These are phyloP conservation scores for Liriodendron chinense DNA, from an alignment of 164 flowering plant species.

Conservation along the genomic window DNA sequence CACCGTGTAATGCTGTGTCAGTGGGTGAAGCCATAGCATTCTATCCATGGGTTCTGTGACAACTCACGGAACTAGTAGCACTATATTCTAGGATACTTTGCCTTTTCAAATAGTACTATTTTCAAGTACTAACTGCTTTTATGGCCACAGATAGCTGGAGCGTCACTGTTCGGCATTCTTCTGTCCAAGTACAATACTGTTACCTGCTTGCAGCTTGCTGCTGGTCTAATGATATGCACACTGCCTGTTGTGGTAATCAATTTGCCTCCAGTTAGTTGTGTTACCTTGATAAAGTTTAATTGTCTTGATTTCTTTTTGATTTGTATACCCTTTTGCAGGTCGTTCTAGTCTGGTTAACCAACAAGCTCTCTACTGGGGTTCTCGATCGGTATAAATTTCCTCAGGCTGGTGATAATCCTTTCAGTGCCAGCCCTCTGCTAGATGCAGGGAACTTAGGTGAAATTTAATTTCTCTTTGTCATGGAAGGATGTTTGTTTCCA, in stretches of 20 bases:
- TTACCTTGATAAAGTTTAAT: background rate
- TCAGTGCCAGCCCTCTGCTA: conserved; percentile 17
- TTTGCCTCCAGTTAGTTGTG: conserved; percentile 2
- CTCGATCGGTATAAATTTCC: conserved; percentile 71
- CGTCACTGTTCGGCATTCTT: conserved; percentile 86
- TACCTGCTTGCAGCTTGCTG: conserved; percentile 87
- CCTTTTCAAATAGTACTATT: background rate
- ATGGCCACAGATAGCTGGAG: conserved; percentile 80
- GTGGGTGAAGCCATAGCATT: background rate
- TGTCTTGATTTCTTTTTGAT: background rate
- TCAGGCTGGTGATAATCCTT: conserved; percentile 34
- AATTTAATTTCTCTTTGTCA: background rate
- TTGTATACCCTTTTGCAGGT: conserved; percentile 38
- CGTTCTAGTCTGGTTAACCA: conserved; percentile 73
- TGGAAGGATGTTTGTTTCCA: background rate
- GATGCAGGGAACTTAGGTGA: conserved; percentile 48
- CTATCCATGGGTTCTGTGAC: background rate
- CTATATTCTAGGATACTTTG: background rate
- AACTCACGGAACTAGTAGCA: background rate
- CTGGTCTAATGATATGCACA: conserved; percentile 69
- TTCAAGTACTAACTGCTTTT: background rate
- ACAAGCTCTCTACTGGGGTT: conserved; percentile 85
- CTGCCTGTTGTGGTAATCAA: conserved; percentile 78
- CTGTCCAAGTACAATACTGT: conserved; percentile 87
- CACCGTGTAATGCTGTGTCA: background rate